Evolutionary conservation across 805 yeast genomes (phyloP), one percentile per base, ranked within the genome.

Genomic region (Candida xyloterini): DNA sequence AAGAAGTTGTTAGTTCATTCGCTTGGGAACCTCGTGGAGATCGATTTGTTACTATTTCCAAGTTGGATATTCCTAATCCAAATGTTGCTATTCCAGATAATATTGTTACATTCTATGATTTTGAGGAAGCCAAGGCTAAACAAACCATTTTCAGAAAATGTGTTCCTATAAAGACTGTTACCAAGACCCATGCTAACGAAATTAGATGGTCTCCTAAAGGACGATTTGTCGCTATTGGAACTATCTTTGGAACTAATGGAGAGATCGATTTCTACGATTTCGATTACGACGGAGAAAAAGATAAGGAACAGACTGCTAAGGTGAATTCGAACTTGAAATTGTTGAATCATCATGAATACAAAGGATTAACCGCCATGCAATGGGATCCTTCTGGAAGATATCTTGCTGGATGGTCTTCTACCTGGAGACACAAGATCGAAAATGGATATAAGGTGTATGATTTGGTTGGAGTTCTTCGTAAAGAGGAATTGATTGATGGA

Each of bases 341-440:
- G 53, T 66, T 91, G 48, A 78, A 75, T 44, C 66, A 74, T 27
- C 81, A 80, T 48, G 80, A 78, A 52, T 84, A 73, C 58, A 72
- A 76, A 40, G 95, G 96, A 47, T 75, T 89, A 67, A 84, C 95
- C 35, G 85, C 84, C 60, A 59, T 89, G 46, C 71, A 80, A 38
- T 93, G 99, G 99, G 99, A 93, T 65, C 91, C 96, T 43, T 83
- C 95, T 36, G 99, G 99, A 53, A 78, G 98, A 66, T 89, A 73
- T 62, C 71, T 91, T 38, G 83, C 91, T 34, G 86, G 84, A 14
- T 85, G 91, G 87, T 87, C 96, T 6, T 84, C 96, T 15, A 62
- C 76, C 30, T 83, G 95, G 87, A 77, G 84, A 52, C 93, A 85
- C 57, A 76, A 81, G 55, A 73, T 85, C 47, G 96, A 87, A 59